phyloP scores from a whole-genome alignment of 1,139 yeast species.

The Geotrichum fermentans region DNA sequence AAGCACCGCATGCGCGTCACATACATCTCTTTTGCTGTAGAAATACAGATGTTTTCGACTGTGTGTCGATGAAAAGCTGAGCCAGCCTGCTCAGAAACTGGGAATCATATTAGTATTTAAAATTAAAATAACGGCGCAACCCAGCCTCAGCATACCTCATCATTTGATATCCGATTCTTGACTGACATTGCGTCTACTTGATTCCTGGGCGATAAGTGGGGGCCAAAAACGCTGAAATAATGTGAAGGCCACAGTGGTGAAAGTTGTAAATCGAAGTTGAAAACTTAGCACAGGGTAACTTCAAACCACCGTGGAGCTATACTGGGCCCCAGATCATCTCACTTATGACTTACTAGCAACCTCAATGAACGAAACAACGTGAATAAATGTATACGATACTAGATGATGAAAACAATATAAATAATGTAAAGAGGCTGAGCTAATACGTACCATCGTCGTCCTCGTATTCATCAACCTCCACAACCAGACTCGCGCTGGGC shows the following conservation, averaged over 20 bases:
- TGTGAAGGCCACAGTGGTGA: too few species aligned
- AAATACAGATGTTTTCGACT: slow-evolving; percentile 42
- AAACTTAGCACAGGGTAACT: slow-evolving; percentile 13
- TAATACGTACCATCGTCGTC: slow-evolving; percentile 33
- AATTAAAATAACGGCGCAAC: background rate
- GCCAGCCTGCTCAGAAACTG: slow-evolving; percentile 34
- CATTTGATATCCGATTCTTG: slow-evolving; percentile 23
- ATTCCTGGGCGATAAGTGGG: too few species aligned
- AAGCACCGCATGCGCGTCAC: slow-evolving; percentile 15
- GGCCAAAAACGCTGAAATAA: too few species aligned
- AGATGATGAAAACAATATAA: slow-evolving; percentile 2
- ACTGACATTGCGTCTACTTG: too few species aligned
- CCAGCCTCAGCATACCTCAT: slow-evolving; percentile 24
- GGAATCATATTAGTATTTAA: background rate
- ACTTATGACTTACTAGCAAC: background rate
- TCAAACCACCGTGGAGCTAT: background rate
- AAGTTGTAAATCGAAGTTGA: background rate
- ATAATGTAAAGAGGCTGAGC: slow-evolving; percentile 9
- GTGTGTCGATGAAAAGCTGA: slow-evolving; percentile 30
- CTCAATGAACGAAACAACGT: background rate
- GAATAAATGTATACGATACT: background rate
- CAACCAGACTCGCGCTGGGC: slow-evolving; percentile 59
- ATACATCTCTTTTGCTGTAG: slow-evolving; percentile 33
- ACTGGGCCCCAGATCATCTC: background rate
- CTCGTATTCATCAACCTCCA: slow-evolving; percentile 42